A percentile compares a stretch with the other conserved stretches of the same genome.
These are phyloP conservation scores for Telfairia occidentalis DNA, from an alignment of 331 rosid genomes.

Conservation along the genomic window DNA sequence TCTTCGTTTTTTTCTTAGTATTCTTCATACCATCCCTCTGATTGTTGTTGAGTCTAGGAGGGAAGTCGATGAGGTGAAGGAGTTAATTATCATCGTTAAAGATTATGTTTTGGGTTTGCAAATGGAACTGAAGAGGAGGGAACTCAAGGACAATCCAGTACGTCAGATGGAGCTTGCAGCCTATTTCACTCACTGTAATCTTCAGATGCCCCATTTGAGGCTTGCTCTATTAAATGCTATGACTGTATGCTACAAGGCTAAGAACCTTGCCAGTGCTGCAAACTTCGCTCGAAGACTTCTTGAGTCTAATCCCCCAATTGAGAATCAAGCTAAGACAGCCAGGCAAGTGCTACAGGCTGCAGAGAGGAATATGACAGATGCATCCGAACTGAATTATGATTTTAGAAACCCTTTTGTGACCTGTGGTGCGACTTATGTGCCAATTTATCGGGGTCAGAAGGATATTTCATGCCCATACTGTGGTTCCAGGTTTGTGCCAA, in stretches of 20 bases:
- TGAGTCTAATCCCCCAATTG: conserved; percentile 71
- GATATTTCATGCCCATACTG: conserved; percentile 79
- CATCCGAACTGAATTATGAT: conserved; percentile 58
- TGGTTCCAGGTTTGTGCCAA: conserved; percentile 69
- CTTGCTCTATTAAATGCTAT: conserved; percentile 71
- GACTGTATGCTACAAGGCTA: conserved; percentile 66
- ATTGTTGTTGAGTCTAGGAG: conserved; percentile 88
- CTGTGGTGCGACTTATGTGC: conserved; percentile 82
- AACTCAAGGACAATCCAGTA: conserved; percentile 49
- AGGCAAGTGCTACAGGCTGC: conserved; percentile 90
- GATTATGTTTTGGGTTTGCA: conserved; percentile 80
- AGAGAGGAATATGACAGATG: conserved; percentile 77
- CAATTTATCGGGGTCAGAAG: conserved; percentile 86
- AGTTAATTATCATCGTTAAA: conserved; percentile 60
- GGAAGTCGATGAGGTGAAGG: conserved; percentile 95
- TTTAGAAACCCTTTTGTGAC: conserved; percentile 81
- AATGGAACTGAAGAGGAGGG: conserved; percentile 86
- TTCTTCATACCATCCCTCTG: conserved; percentile 80
- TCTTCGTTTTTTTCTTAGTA: conserved; percentile 44
- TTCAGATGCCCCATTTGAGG: conserved; percentile 86
- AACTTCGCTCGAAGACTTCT: conserved; percentile 76
- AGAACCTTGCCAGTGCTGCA: conserved; percentile 77
- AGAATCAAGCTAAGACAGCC: conserved; percentile 74
- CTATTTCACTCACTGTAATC: conserved; percentile 94
- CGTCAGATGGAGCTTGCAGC: conserved; percentile 94